Conservation (phyloP, 768 basidiomycete genomes). For the Kwoniella sp. region DNA sequence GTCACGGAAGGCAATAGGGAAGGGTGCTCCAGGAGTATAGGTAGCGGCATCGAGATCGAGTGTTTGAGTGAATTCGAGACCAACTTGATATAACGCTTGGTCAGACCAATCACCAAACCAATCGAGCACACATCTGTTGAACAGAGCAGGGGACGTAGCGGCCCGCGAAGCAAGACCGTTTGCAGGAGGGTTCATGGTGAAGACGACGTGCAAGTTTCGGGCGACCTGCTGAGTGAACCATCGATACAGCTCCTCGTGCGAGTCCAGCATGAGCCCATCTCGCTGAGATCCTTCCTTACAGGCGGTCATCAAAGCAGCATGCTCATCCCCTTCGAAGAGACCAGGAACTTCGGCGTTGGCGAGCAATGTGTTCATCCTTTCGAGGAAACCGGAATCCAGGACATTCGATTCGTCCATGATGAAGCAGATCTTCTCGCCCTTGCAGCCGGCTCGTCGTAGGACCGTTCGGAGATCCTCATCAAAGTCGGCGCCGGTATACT, state of each 20-base stretch:
- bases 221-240: conserved; percentile 99
- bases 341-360: conserved; percentile 99
- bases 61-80: conserved; percentile 90
- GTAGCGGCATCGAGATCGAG: conserved; percentile 86
- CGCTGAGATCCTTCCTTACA: conserved; percentile 99
- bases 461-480: conserved; percentile 96
- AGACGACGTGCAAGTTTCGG: conserved; percentile 96
- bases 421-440: conserved; percentile 98
- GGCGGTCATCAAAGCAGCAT: conserved; percentile 96
- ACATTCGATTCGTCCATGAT: conserved; percentile 99
- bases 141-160: conserved; percentile 91
- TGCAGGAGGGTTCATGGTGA: conserved; percentile 98
- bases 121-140: conserved; percentile 96
- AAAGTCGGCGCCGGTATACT: conserved; percentile 97
- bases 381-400: conserved; percentile 96
- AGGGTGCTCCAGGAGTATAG: conserved; percentile 75
- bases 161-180: conserved; percentile 93
- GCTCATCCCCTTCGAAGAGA: conserved; percentile 99
- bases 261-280: conserved; percentile 96
- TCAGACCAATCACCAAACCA: conserved; percentile 99
- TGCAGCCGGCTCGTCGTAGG: conserved; percentile 91
- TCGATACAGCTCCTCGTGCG: conserved; percentile 92
- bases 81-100: conserved; percentile 97
- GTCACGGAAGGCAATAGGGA: conserved; percentile 86
- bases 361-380: conserved; percentile 98